A percentile compares a stretch with the other conserved stretches of the same genome.
phyloP scores from a whole-genome alignment of 106 monocot genomes.

The Agapanthus africanus region DNA sequence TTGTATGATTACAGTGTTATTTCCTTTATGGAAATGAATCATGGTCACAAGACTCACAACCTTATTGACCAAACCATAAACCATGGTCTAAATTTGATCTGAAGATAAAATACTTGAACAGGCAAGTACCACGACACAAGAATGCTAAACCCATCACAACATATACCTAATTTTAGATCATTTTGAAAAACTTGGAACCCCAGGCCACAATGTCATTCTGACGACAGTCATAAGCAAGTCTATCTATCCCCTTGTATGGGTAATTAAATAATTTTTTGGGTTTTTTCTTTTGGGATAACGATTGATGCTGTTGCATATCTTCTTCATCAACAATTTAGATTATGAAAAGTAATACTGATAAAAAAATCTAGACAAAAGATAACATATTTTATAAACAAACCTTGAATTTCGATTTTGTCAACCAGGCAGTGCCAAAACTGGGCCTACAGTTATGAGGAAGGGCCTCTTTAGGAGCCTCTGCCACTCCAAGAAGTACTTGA shows the following conservation, averaged over 20 bases:
- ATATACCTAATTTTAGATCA: neutral
- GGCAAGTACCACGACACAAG: neutral
- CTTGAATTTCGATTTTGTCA: slow-evolving; percentile 64
- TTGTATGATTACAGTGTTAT: neutral
- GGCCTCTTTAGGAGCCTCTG: slow-evolving; percentile 87
- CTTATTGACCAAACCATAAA: neutral
- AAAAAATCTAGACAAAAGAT: no score
- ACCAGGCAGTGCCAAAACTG: slow-evolving; percentile 65
- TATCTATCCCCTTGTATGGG: no score
- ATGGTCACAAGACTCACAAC: neutral
- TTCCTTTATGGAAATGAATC: neutral
- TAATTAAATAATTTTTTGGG: no score
- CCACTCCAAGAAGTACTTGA: slow-evolving; percentile 44
- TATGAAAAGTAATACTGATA: no score
- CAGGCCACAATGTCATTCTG: no score
- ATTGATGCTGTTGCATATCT: no score
- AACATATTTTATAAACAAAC: no score
- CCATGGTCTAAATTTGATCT: neutral
- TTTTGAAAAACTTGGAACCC: neutral
- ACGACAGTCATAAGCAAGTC: no score
- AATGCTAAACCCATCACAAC: neutral
- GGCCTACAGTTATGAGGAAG: slow-evolving; percentile 82
- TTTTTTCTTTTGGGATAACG: no score
- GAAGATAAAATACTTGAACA: neutral
- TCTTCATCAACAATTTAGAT: no score